A percentile compares a stretch with the other conserved stretches of the same genome.
Conservation (phyloP, 805 yeast genomes). For the Metschnikowia santaceciliae region DNA sequence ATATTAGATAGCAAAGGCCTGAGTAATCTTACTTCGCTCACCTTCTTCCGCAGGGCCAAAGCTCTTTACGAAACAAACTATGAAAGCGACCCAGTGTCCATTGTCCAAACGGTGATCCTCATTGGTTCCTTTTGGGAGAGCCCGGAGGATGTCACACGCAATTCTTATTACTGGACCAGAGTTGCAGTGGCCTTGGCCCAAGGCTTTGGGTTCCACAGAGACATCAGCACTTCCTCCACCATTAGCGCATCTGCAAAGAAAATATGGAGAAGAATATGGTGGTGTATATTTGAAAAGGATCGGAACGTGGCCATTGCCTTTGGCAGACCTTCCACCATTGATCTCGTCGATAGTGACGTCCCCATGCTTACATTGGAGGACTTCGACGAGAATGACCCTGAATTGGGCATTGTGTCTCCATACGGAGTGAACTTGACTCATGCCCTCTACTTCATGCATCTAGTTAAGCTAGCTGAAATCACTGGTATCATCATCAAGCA, state of each 20-base stretch:
- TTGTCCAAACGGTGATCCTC: constrained; percentile 58
- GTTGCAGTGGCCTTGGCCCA: constrained; percentile 69
- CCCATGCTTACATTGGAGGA: constrained; percentile 68
- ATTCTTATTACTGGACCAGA: constrained; percentile 66
- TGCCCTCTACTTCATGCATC: constrained; percentile 56
- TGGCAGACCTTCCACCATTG: constrained; percentile 68
- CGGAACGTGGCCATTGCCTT: constrained; percentile 64
- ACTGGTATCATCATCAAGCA: constrained; percentile 65
- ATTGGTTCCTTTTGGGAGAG: constrained; percentile 73
- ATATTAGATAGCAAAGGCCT: constrained; percentile 48
- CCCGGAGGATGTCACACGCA: constrained; percentile 63
- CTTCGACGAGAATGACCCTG: constrained; percentile 51
- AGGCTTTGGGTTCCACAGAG: constrained; percentile 71
- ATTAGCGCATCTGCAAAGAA: constrained; percentile 40
- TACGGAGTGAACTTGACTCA: constrained; percentile 47
- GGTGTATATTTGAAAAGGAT: constrained; percentile 73
- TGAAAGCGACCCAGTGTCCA: constrained; percentile 59
- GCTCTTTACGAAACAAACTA: constrained; percentile 67
- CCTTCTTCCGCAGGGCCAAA: constrained; percentile 67
- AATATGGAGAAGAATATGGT: constrained; percentile 68
- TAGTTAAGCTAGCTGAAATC: constrained; percentile 64
- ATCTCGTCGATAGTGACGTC: constrained; percentile 71
- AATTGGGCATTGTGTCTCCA: constrained; percentile 29
- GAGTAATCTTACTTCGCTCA: constrained; percentile 47
- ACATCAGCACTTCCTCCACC: constrained; percentile 38